phyloP scores from a whole-genome alignment of 2,329 filamentous ascomycete genomes.

The Fusarium protoensiforme region DNA sequence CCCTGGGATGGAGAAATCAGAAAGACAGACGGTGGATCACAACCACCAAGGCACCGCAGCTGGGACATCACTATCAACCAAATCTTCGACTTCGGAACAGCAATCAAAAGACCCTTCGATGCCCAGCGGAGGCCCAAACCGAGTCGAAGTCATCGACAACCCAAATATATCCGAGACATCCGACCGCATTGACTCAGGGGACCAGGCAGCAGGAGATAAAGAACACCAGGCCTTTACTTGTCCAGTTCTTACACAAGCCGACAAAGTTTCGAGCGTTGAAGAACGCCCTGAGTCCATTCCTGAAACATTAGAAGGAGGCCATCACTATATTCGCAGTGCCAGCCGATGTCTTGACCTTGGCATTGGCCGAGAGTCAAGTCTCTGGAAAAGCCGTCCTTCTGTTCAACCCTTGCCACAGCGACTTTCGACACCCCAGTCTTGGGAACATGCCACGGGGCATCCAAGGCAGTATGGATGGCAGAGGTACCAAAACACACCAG shows the following conservation, averaged over 20 bases:
- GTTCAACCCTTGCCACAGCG: background rate
- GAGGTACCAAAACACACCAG: background rate
- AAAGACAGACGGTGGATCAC: background rate
- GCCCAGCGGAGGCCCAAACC: background rate
- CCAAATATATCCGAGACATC: too few species aligned
- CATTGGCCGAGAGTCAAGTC: background rate
- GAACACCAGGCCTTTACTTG: background rate
- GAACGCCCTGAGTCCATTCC: background rate
- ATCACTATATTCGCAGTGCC: conserved; percentile 1
- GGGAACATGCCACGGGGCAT: background rate
- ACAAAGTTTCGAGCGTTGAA: background rate
- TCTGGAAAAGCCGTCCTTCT: background rate
- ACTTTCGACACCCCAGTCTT: background rate
- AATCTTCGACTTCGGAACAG: background rate
- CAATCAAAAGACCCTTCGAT: background rate
- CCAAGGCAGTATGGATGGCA: background rate
- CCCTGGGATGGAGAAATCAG: background rate
- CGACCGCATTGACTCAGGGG: background rate
- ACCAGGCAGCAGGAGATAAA: background rate
- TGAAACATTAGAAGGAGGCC: conserved; percentile 1
- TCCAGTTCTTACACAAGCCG: background rate
- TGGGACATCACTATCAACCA: background rate
- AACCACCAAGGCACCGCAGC: background rate
- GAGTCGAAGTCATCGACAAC: background rate
- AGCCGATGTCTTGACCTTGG: background rate